phyloP scores from a whole-genome alignment of 805 yeast species.

The Starmerella floris region DNA sequence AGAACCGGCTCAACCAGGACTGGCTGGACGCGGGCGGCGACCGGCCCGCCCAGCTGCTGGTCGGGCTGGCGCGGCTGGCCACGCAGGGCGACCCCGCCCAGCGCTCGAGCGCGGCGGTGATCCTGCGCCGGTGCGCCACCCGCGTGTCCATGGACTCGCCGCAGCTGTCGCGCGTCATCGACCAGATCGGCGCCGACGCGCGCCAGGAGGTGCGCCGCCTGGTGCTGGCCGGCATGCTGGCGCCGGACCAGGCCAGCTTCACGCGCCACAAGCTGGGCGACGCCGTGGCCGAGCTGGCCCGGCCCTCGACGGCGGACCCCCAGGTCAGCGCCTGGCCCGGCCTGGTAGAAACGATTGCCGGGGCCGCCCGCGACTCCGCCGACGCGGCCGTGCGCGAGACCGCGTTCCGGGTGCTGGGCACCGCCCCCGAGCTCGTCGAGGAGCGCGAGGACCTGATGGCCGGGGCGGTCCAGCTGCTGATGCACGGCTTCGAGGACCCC shows the following conservation, averaged over 20 bases:
- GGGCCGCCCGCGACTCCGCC: conserved; percentile 39
- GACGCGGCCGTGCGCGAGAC: conserved; percentile 73
- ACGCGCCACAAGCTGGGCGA: conserved; percentile 88
- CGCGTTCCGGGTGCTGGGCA: conserved; percentile 74
- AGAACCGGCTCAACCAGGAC: conserved; percentile 50
- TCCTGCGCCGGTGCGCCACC: conserved; percentile 69
- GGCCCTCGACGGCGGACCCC: conserved; percentile 22
- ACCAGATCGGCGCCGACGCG: conserved; percentile 47
- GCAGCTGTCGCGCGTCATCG: conserved; percentile 58
- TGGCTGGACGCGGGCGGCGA: conserved; percentile 49
- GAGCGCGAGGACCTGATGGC: conserved; percentile 34
- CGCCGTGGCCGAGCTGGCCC: conserved; percentile 85
- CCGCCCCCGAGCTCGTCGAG: conserved; percentile 68
- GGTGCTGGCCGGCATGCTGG: conserved; percentile 56
- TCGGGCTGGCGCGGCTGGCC: conserved; percentile 73
- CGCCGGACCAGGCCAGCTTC: conserved; percentile 50
- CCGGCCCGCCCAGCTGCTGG: conserved; percentile 54
- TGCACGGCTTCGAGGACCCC: conserved; percentile 65
- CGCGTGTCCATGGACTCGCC: conserved; percentile 49
- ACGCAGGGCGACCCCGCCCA: conserved; percentile 40
- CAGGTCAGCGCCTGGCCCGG: conserved; percentile 56
- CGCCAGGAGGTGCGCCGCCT: conserved; percentile 48
- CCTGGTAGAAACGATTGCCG: conserved; percentile 58
- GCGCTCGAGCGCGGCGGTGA: conserved; percentile 66
- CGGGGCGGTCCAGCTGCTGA: conserved; percentile 47